These are phyloP conservation scores for Candida alai DNA, from an alignment of 805 yeast genomes.

Conservation along the genomic window DNA sequence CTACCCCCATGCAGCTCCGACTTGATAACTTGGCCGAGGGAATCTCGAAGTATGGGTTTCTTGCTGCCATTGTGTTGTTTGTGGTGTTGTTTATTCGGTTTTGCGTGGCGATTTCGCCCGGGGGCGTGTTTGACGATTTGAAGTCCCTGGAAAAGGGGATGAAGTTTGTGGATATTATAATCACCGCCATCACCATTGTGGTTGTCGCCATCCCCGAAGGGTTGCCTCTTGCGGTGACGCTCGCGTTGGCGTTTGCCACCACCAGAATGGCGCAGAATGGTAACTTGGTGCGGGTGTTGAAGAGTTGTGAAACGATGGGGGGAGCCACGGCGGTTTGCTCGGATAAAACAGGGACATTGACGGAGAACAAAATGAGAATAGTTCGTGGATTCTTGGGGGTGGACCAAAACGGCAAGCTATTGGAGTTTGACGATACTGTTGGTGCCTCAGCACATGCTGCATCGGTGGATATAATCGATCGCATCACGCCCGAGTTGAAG, in stretches of 20 bases:
- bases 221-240: conserved; percentile 92
- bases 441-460: conserved; percentile 15
- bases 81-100: conserved; percentile 75
- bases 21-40: conserved; percentile 83
- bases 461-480: conserved; percentile 21
- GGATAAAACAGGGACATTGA: conserved; percentile 95
- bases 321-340: conserved; percentile 96
- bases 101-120: conserved; percentile 55
- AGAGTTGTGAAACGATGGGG: conserved; percentile 98
- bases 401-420: conserved; percentile 13
- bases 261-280: conserved; percentile 97
- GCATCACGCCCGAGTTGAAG: conserved; percentile 20
- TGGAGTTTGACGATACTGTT: conserved; percentile 50
- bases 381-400: conserved; percentile 71
- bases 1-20: conserved; percentile 85
- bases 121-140: conserved; percentile 41
- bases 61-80: conserved; percentile 81
- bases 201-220: conserved; percentile 99
- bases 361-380: conserved; percentile 90
- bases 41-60: conserved; percentile 89
- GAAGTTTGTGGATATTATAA: conserved; percentile 76
- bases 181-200: conserved; percentile 86
- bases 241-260: conserved; percentile 96
- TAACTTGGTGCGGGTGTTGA: conserved; percentile 88
- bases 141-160: conserved; percentile 77